Conservation (phyloP, 768 basidiomycete genomes). For the Goffeauzyma gilvescens region DNA sequence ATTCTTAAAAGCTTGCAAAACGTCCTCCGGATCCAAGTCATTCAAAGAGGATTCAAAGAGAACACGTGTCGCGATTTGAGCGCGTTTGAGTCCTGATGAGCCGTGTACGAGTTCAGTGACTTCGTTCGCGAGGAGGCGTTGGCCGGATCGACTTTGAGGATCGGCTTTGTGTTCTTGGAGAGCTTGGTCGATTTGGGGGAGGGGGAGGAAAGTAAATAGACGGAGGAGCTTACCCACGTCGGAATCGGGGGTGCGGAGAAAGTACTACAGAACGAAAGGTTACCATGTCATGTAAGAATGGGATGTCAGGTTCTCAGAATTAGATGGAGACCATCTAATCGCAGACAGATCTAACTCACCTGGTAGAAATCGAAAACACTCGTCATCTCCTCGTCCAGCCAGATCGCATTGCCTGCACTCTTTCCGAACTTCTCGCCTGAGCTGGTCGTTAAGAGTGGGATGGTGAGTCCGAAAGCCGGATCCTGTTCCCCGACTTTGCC, state of each 20-base stretch:
- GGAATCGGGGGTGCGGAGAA: slow-evolving; percentile 57
- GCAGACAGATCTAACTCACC: slow-evolving; percentile 34
- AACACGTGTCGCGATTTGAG: slow-evolving; percentile 37
- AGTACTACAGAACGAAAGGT: slow-evolving; percentile 45
- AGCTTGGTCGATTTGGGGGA: slow-evolving; percentile 41
- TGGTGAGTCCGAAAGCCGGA: slow-evolving; percentile 62
- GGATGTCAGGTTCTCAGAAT: not conserved
- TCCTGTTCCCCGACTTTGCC: slow-evolving; percentile 14
- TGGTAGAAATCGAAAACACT: slow-evolving; percentile 90
- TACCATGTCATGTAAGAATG: not conserved
- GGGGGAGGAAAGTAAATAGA: slow-evolving; percentile 58
- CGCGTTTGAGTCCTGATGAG: slow-evolving; percentile 34
- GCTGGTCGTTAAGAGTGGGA: slow-evolving; percentile 77
- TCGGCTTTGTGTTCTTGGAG: slow-evolving; percentile 40
- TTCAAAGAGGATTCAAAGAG: slow-evolving; percentile 36
- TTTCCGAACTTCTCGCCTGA: slow-evolving; percentile 93
- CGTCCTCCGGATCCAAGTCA: slow-evolving; percentile 40
- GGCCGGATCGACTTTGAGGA: slow-evolving; percentile 38
- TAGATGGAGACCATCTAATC: not conserved
- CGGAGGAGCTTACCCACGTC: slow-evolving; percentile 64
- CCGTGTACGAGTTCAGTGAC: slow-evolving; percentile 46
- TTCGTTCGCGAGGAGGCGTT: slow-evolving; percentile 41
- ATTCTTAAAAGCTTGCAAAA: slow-evolving; percentile 44
- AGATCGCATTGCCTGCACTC: slow-evolving; percentile 85
- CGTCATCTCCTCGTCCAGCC: slow-evolving; percentile 61